Evolutionary conservation across 2,329 filamentous ascomycete species (phyloP), one percentile per base, ranked within the genome.

Genomic region (Ceratocystis destructans): DNA sequence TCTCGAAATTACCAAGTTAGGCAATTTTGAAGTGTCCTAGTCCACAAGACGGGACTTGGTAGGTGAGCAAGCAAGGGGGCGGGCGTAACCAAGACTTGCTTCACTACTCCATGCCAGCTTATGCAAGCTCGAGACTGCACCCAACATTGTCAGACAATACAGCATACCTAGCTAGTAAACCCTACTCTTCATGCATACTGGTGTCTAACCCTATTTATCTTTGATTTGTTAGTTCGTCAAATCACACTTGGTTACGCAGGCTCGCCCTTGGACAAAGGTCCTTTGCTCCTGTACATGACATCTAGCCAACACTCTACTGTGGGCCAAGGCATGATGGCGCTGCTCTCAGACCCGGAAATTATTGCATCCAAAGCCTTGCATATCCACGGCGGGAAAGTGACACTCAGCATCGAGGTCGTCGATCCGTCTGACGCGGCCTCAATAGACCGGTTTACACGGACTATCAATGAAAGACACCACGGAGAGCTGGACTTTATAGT

Each of bases 211-310:
- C 61, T 63, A 59, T 10, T 7, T 5, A 31, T 17, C 7, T 33
- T 5, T 33, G 5, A n/a, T 22, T 25, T 22, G 10, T 41, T 41
- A 65, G 64, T 33, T n/a, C 64, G 64, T 45, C 53, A 65, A 37
- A 48, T 65, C 15, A 65, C 50, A 15, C 50, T 65, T 15, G 48
- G 44, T 7, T 65, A 65, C 33, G 4, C 41, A 7, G 22, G 55
- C 2, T 65, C 64, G 1, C 5, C 20, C 0, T 45, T 57, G 12
- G 50, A 59, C 17, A 25, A n/a, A 22, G 50, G 50, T 10, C 64
- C 64, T 10, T 17, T 65, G 20, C 20, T 65, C 8, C 8, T 65
- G 10, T 65, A 65, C 22, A 65, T 65, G 20, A 65, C 64, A 5
- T 53, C 50, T 2, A 59, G 41, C n/a, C 46, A 37, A 33, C 50